These are phyloP conservation scores for Fusarium humuli DNA, from an alignment of 2,329 filamentous ascomycete genomes.

Conservation along the genomic window DNA sequence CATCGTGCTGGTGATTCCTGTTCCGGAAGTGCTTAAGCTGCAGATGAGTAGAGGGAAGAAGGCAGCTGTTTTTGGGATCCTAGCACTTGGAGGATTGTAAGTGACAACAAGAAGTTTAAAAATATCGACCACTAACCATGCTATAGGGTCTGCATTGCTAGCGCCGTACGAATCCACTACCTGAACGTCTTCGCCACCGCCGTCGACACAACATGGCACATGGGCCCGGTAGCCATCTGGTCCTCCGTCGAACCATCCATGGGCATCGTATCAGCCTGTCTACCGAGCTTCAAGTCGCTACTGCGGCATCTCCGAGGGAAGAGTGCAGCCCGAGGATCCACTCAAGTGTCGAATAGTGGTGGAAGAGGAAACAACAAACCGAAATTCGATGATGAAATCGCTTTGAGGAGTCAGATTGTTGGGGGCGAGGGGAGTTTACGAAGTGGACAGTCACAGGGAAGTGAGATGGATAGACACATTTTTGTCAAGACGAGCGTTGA, in stretches of 20 bases:
- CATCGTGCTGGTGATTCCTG: conserved; percentile 12
- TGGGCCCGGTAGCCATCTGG: conserved; percentile 25
- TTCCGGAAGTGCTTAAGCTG: conserved; percentile 11
- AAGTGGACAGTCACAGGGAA: background rate
- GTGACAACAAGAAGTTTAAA: accelerated
- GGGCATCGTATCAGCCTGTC: conserved; percentile 18
- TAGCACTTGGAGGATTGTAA: conserved; percentile 26
- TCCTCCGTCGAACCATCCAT: conserved; percentile 21
- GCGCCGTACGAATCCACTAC: conserved; percentile 17
- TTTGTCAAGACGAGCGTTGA: conserved; percentile 23
- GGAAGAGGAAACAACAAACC: background rate
- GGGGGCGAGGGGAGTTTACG: conserved; percentile 13
- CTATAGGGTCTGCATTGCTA: conserved; percentile 13
- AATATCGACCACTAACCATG: background rate
- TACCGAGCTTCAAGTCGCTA: conserved; percentile 21
- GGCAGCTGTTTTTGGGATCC: conserved; percentile 9
- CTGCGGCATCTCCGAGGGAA: background rate
- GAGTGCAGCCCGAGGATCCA: background rate
- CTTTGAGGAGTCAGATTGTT: conserved; percentile 9
- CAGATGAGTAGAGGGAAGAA: conserved; percentile 24
- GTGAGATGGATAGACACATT: conserved; percentile 8
- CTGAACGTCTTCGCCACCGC: background rate
- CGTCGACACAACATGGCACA: conserved; percentile 9
- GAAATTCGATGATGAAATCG: conserved; percentile 13
- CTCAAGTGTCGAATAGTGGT: background rate